phyloP scores from a whole-genome alignment of 2,329 filamentous ascomycete genomes.

The Microcera coccophila region DNA sequence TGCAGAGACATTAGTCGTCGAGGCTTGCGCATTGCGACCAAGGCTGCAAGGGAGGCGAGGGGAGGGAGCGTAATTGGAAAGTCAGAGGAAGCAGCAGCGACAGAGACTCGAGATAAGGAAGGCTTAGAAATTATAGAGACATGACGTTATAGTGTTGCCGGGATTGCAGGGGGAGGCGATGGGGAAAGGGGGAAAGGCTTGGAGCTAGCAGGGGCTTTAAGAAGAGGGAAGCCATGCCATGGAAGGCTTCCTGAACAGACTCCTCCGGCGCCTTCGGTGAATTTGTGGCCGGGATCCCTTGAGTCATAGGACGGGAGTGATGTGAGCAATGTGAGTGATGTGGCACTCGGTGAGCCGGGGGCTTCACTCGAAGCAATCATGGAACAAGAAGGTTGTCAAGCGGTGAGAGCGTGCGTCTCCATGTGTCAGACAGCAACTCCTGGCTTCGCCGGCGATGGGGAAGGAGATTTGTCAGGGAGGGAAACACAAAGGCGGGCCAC shows the following conservation, averaged over 20 bases:
- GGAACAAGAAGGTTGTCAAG: slow-evolving; percentile 13
- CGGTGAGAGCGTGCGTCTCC: slow-evolving; percentile 17
- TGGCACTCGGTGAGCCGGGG: slow-evolving; percentile 27
- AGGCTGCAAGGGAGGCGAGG: not conserved
- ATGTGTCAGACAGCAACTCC: not conserved
- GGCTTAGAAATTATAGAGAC: slow-evolving; percentile 9
- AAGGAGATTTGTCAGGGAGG: no score
- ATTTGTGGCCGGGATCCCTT: not conserved
- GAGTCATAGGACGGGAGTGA: slow-evolving; percentile 6
- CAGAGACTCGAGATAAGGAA: slow-evolving; percentile 13
- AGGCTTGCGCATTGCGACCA: slow-evolving; percentile 27
- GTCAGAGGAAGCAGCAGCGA: slow-evolving; percentile 4
- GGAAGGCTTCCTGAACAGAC: not conserved
- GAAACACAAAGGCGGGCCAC: no score
- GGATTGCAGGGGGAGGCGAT: slow-evolving; percentile 12
- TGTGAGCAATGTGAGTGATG: slow-evolving; percentile 26
- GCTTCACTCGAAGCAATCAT: slow-evolving; percentile 16
- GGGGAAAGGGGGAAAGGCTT: slow-evolving; percentile 5
- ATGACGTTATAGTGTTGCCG: slow-evolving; percentile 20
- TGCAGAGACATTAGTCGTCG: slow-evolving; percentile 42
- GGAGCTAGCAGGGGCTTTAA: slow-evolving; percentile 6
- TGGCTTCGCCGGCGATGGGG: no score
- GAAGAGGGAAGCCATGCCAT: not conserved
- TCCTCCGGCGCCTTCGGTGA: no score
- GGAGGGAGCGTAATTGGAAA: slow-evolving; percentile 1